Evolutionary conservation across 257 asterid genomes (phyloP), one percentile per base, ranked within the genome.

Genomic region (Linaria vulgaris): DNA sequence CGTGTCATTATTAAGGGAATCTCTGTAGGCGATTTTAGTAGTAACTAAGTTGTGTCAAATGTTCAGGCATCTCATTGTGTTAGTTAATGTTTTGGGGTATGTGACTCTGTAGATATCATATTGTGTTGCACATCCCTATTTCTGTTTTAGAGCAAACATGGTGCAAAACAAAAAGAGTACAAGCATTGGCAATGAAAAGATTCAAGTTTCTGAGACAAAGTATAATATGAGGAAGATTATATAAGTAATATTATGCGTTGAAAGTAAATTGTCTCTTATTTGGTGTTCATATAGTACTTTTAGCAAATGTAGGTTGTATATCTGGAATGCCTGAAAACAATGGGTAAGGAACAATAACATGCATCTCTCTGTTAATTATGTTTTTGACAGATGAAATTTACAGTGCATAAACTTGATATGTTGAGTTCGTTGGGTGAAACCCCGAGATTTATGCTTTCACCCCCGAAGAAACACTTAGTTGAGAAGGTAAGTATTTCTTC

Each of bases 401-500:
- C 90, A 87, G 94, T 30, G 64, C 75, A 20, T 71, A 73, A 51
- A 60, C 16, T 79, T 54, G 56, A 58, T 49, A 0, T 63, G 64
- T 73, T 83, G 64, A 56, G 73, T 47, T 27, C 39, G 3, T 24
- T 71, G 34, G 90, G 85, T 67, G 83, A 83, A 69, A 80, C 87
- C 24, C 68, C 83, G 45, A 45, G 68, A 68, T 76, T 39, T 64
- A 65, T 77, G 81, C 27, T 69, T 74, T 23, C 54, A 20, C 91
- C 95, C 52, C 92, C 91, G 9, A 81, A 90, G 73, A 89, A 81
- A 21, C 62, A 81, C 9, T 76, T 90, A 61, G 72, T 87, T 59
- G 95, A 85, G 76, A 80, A 84, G 91, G 99, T 65, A 74, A 78
- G 76, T 62, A 30, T 12, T 73, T 59, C 56, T 67, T 63, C 74